phyloP scores from a whole-genome alignment of 2,329 filamentous ascomycete genomes.

The Diaporthe sp. region DNA sequence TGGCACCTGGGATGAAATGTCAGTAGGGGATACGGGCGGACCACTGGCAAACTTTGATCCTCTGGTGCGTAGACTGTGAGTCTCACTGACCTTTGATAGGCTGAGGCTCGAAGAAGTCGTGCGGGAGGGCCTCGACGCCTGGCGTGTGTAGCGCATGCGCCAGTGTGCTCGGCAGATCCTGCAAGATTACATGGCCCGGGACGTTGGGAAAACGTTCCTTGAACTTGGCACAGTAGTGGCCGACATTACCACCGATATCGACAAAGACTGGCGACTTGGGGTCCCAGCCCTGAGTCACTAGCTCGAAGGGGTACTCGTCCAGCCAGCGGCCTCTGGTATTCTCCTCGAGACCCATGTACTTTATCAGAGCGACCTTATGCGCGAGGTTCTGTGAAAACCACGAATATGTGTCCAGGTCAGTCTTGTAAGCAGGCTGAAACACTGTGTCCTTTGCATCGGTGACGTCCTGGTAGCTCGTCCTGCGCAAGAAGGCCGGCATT shows the following conservation, averaged over 20 bases:
- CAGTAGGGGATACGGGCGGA: not conserved
- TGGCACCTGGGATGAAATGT: not conserved
- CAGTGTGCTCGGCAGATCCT: not conserved
- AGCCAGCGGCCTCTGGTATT: not conserved
- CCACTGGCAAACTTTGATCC: not conserved
- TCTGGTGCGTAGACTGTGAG: not conserved
- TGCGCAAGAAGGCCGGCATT: not conserved
- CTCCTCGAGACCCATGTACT: not conserved
- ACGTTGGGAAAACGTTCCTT: not conserved
- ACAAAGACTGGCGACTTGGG: not conserved
- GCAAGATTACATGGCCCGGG: not conserved
- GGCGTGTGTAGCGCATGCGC: not conserved
- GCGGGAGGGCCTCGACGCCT: not conserved
- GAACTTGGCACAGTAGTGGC: slow-evolving; percentile 1
- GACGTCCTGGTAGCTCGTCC: not conserved
- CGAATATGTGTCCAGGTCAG: not conserved
- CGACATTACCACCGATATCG: not conserved
- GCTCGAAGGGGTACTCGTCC: not conserved
- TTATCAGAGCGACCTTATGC: not conserved
- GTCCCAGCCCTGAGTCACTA: not conserved
- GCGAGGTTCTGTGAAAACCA: not conserved
- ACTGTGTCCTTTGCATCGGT: not conserved
- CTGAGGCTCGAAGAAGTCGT: not conserved
- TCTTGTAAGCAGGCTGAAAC: not conserved
- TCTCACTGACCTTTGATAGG: not conserved